Percentiles rank a stretch among this genome's conserved stretches.
Evolutionary conservation across 2,329 filamentous ascomycete species (phyloP).

Genomic region (Colletotrichum limetticola): DNA sequence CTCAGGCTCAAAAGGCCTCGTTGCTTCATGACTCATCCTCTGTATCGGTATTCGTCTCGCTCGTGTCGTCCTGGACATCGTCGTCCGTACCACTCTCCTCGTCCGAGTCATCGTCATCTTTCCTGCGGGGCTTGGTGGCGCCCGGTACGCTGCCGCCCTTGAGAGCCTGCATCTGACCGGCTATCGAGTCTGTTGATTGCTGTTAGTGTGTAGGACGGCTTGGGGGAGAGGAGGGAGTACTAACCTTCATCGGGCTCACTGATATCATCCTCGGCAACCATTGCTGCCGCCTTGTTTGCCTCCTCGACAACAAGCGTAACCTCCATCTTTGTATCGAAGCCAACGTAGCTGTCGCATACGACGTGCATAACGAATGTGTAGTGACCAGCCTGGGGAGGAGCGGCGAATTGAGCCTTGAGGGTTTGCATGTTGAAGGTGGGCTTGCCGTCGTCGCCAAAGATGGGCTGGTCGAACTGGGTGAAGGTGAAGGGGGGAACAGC

Average conservation of each 20-base stretch:
- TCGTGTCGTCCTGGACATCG: slow-evolving; percentile 77
- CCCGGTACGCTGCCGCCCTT: slow-evolving; percentile 73
- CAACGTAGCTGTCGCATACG: slow-evolving; percentile 93
- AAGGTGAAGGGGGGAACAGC: slow-evolving; percentile 98
- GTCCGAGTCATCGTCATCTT: slow-evolving; percentile 69
- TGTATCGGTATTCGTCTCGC: slow-evolving; percentile 76
- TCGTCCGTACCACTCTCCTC: slow-evolving; percentile 86
- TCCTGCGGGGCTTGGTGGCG: slow-evolving; percentile 66
- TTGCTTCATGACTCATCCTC: slow-evolving; percentile 65
- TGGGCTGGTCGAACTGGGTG: slow-evolving; percentile 87
- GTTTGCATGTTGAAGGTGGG: slow-evolving; percentile 97
- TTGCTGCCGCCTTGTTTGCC: slow-evolving; percentile 82
- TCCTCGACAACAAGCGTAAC: slow-evolving; percentile 92
- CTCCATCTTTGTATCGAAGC: slow-evolving; percentile 92
- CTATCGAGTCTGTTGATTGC: slow-evolving; percentile 76
- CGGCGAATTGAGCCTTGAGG: slow-evolving; percentile 95
- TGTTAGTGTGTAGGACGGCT: slow-evolving; percentile 38
- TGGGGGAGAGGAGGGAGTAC: slow-evolving; percentile 33
- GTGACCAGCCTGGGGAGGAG: slow-evolving; percentile 89
- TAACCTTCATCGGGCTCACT: slow-evolving; percentile 97
- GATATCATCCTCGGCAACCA: slow-evolving; percentile 91
- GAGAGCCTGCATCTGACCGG: slow-evolving; percentile 89
- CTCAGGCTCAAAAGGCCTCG: background rate
- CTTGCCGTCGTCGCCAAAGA: slow-evolving; percentile 82
- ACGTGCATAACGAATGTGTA: slow-evolving; percentile 96